Evolutionary conservation across 2,329 filamentous ascomycete species (phyloP), one percentile per base, ranked within the genome.

Genomic region (Fusarium sp.): DNA sequence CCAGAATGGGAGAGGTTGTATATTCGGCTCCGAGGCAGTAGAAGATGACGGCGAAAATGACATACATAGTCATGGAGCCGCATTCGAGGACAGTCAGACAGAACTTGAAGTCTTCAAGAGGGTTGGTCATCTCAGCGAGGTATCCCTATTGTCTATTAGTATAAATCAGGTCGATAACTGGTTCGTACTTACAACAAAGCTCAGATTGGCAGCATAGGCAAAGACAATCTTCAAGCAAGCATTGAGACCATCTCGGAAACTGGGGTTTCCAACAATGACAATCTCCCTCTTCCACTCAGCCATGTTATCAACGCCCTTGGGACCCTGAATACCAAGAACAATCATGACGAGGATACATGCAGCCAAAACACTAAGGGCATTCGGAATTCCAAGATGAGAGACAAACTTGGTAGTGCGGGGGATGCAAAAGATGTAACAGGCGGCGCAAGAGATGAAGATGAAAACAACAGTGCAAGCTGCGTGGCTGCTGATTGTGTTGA

Each of bases 181-280:
- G 1, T 5, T 10, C 5, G 14, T 27, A 69, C 67, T 46, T 27
- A 81, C 68, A 22, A 74, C 73, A n/a, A 73, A 76, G 25, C 65
- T 68, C 1, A 73, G 64, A 49, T 78, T 75, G 7, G 75, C 76
- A 10, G 76, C 77, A 7, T 77, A 79, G 0, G 76, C 73, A 33
- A 74, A 79, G 11, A 73, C 65, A n/a, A 78, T 68, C 39, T 73
- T 70, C 29, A 77, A 44, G 13, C 73, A 76, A 9, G 72, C 71
- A 9, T 72, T 76, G 7, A 76, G 71, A 0, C 74, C 76, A 2
- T 77, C 69, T 3, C 72, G 64, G 46, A 79, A 79, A 2, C 12
- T 57, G 0, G 76, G 76, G 4, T 65, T 56, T 1, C 73, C 71
- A 20, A 76, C 62, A 15, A 75, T 36, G 3, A 62, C 55, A 33